phyloP scores from a whole-genome alignment of 2,329 filamentous ascomycete genomes.

The Penicillium corylophilum region DNA sequence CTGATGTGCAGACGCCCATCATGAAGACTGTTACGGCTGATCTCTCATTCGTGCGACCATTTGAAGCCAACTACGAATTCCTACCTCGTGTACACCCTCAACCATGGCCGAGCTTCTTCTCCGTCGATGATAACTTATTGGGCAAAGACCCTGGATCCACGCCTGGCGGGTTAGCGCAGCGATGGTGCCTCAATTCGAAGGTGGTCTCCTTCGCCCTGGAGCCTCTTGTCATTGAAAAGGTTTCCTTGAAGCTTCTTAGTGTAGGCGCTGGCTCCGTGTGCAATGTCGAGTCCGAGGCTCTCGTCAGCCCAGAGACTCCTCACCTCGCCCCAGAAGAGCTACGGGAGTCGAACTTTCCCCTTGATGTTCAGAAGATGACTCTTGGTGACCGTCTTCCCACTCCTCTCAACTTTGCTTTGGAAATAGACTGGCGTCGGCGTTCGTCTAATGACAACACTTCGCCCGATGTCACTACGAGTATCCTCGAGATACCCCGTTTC shows the following conservation, averaged over 20 bases:
- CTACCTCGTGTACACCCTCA: constrained; percentile 73
- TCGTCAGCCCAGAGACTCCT: constrained; percentile 29
- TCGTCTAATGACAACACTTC: constrained; percentile 23
- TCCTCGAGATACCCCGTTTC: constrained; percentile 75
- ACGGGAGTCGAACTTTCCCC: constrained; percentile 68
- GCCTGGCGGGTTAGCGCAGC: constrained; percentile 69
- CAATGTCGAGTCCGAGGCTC: constrained; percentile 38
- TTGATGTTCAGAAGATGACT: constrained; percentile 71
- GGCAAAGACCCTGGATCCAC: constrained; percentile 27
- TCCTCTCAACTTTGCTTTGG: constrained; percentile 70
- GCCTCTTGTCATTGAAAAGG: constrained; percentile 59
- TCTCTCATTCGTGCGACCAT: constrained; percentile 74
- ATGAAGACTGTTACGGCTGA: constrained; percentile 69
- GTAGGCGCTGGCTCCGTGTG: constrained; percentile 64
- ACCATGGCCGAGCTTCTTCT: constrained; percentile 86
- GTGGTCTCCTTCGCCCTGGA: constrained; percentile 74
- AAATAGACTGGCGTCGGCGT: constrained; percentile 73
- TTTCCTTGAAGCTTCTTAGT: constrained; percentile 62
- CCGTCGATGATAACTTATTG: constrained; percentile 49
- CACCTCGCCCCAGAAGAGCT: constrained; percentile 66
- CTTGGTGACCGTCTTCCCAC: constrained; percentile 80
- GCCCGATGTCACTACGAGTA: constrained; percentile 59
- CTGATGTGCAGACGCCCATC: constrained; percentile 78
- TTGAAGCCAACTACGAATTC: constrained; percentile 89
- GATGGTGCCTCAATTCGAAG: constrained; percentile 73